These are phyloP conservation scores for Trypanosoma caninum DNA, from an alignment of 208 protist genomes.

Conservation along the genomic window DNA sequence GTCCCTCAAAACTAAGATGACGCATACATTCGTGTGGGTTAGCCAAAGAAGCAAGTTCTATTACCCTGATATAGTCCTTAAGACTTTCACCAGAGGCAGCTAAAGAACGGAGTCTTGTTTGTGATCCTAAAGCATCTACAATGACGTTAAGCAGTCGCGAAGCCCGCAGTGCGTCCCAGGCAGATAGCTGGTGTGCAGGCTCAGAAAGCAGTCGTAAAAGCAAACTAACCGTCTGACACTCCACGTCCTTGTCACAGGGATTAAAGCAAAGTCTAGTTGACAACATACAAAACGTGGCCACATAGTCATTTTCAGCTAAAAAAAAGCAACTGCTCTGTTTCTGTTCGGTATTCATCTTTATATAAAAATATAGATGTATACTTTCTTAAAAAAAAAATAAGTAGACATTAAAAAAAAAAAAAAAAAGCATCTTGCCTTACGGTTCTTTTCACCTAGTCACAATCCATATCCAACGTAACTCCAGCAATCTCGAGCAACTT, in stretches of 20 bases:
- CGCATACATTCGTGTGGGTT: slow-evolving; percentile 14
- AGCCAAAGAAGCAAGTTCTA: slow-evolving; percentile 21
- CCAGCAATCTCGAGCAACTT: too few relatives aligned
- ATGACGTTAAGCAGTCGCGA: slow-evolving; percentile 12
- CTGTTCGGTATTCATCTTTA: too few relatives aligned
- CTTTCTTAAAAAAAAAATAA: slow-evolving; percentile 11
- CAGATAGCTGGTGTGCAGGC: not conserved
- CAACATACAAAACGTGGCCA: slow-evolving; percentile 4
- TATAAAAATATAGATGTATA: too few relatives aligned
- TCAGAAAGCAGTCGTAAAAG: slow-evolving; percentile 6
- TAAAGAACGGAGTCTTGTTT: slow-evolving; percentile 4
- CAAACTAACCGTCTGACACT: slow-evolving; percentile 9
- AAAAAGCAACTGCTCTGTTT: not conserved
- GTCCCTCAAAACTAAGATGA: slow-evolving; percentile 1
- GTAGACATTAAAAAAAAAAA: slow-evolving; percentile 21
- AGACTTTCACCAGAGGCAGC: not conserved
- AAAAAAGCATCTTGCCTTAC: too few relatives aligned
- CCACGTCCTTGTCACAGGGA: slow-evolving; percentile 7
- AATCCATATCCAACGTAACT: too few relatives aligned
- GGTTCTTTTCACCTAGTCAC: too few relatives aligned
- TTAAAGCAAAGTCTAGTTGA: not conserved
- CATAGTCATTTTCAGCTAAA: not conserved
- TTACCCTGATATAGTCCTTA: slow-evolving; percentile 18
- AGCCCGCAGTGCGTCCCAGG: slow-evolving; percentile 11
- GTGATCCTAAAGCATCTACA: slow-evolving; percentile 11